Evolutionary conservation across 2,329 filamentous ascomycete species (phyloP).

Genomic region (Ophiostoma ips): DNA sequence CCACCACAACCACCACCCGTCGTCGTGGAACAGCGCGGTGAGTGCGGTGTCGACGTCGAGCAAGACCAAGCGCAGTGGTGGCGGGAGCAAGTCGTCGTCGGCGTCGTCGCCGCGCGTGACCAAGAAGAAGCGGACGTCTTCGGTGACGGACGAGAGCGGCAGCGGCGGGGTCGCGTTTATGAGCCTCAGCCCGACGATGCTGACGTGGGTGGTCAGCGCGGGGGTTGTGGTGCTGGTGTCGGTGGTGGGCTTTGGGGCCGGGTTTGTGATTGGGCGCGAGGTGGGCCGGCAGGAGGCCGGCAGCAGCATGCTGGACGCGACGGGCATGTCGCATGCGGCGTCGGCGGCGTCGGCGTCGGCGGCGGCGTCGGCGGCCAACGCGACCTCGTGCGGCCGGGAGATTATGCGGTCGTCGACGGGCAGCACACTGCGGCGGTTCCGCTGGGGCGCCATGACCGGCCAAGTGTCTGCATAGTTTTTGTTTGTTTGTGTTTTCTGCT

Average conservation of each 20-base stretch:
- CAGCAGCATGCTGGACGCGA: constrained; percentile 13
- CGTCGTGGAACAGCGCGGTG: constrained; percentile 13
- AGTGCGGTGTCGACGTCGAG: constrained; percentile 19
- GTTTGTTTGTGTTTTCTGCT: background rate
- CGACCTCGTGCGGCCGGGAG: constrained; percentile 38
- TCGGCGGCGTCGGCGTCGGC: constrained; percentile 29
- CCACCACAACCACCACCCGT: background rate
- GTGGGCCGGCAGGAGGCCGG: constrained; percentile 46
- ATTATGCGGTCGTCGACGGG: constrained; percentile 35
- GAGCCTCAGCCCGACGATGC: constrained; percentile 42
- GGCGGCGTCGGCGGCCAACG: constrained; percentile 21
- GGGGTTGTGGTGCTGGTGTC: constrained; percentile 55
- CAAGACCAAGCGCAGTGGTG: constrained; percentile 32
- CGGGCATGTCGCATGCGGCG: constrained; percentile 7
- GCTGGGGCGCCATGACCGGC: constrained; percentile 38
- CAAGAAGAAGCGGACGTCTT: constrained; percentile 43
- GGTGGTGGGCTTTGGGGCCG: constrained; percentile 55
- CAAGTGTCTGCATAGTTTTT: constrained; percentile 31
- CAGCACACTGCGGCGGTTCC: constrained; percentile 37
- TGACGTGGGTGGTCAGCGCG: constrained; percentile 52
- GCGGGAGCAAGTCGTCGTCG: constrained; percentile 20
- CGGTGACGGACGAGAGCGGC: constrained; percentile 22
- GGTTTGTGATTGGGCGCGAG: constrained; percentile 48
- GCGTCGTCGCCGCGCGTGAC: constrained; percentile 26
- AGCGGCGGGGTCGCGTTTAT: constrained; percentile 20